Base-by-base conservation (phyloP, 805 yeast genomes). In the Saccharomyces mikatae region DNA sequence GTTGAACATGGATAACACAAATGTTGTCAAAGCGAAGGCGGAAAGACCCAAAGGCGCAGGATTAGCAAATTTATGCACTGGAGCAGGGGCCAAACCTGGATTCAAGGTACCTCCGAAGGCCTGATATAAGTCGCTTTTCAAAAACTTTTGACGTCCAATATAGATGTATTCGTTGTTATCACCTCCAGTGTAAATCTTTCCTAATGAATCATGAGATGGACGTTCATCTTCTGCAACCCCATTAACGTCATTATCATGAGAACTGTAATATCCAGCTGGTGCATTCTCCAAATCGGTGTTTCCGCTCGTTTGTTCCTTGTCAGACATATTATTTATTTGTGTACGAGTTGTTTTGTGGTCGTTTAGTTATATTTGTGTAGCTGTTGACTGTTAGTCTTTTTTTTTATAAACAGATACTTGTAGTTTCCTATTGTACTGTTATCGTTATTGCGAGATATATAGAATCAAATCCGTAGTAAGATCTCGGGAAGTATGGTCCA, bases 61-160 rank as follows among this genome's bases (percentile, higher is more conserved):
- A 64, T 82, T 83, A 48, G 81, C 88, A 60, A 83, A 76, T 58
- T 77, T 76, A 61, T 84, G 83, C 8, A 72, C 65, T 14, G 92
- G 78, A 4, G 81, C 78, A n/a, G 79, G 76, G 29, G 80, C 69
- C 54, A 75, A 49, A 75, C 89, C 92, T 26, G 94, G 89, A 60
- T 83, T 83, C 66, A 87, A 73, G 21, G 86, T 77, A 83, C 96
- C 96, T 69, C 96, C 96, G 59, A 86, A 86, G 2, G 92, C 92
- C 27, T 70, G 70, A 52, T 74, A 71, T 54, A 86, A 74, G 51
- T 86, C 91, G 52, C 76, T 68, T 61, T 77, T 80, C 53, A 81
- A 75, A 57, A 85, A 89, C 68, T 80, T 83, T 58, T 85, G 83
- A 62, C 82, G 78, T 3, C 96, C 96, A 59, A 89, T 80, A 58